A percentile compares a stretch with the other conserved stretches of the same genome.
Conservation (phyloP, 192 early-diverging fungal species). For the Phlyctochytrium planicorne region DNA sequence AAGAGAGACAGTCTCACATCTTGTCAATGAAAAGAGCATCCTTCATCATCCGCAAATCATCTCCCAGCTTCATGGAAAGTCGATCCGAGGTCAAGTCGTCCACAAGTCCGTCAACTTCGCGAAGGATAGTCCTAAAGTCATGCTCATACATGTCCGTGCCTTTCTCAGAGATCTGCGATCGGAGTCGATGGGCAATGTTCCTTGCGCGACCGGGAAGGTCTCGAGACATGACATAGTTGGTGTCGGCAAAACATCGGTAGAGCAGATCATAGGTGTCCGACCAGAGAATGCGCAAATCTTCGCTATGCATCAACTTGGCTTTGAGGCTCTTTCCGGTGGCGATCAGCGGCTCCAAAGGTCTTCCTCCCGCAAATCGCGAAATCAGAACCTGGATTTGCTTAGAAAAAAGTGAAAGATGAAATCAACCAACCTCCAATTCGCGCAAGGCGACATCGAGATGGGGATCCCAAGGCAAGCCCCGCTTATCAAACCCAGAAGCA, state of each 20-base stretch:
- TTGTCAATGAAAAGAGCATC: slow-evolving; percentile 27
- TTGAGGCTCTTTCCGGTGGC: slow-evolving; percentile 12
- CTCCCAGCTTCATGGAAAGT: slow-evolving; percentile 24
- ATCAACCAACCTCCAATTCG: slow-evolving; percentile 29
- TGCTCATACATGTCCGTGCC: slow-evolving; percentile 27
- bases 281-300: slow-evolving; percentile 18
- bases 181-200: slow-evolving; percentile 24
- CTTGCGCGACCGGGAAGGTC: slow-evolving; percentile 28
- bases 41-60: slow-evolving; percentile 14
- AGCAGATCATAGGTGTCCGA: slow-evolving; percentile 17
- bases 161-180: neutral
- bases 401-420: neutral
- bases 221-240: slow-evolving; percentile 18
- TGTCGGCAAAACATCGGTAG: slow-evolving; percentile 20
- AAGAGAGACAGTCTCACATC: slow-evolving; percentile 16
- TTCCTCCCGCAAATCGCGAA: slow-evolving; percentile 16
- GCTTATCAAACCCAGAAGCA: neutral
- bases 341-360: slow-evolving; percentile 20
- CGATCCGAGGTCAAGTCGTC: slow-evolving; percentile 14
- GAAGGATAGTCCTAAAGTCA: slow-evolving; percentile 15
- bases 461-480: slow-evolving; percentile 16
- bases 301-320: slow-evolving; percentile 18
- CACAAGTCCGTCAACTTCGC: slow-evolving; percentile 6
- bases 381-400: slow-evolving; percentile 8
- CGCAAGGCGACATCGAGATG: slow-evolving; percentile 21